Conservation (phyloP, 2,329 filamentous ascomycete species). For the Fusarium tupiense region DNA sequence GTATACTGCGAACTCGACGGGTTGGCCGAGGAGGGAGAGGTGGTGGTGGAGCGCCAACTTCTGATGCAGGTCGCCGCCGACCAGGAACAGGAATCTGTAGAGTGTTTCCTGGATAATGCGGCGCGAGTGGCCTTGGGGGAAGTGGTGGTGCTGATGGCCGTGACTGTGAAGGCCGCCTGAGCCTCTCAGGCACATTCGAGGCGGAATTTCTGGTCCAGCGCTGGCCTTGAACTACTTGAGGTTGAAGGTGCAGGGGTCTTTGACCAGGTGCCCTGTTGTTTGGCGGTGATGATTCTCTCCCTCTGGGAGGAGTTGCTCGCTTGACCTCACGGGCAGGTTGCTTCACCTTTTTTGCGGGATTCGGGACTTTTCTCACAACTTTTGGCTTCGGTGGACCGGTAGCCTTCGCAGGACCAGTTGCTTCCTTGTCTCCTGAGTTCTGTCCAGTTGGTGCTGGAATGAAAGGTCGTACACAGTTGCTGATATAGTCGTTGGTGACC, state of each 20-base stretch:
- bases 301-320: conserved; percentile 24
- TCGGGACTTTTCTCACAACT: conserved; percentile 27
- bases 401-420: background rate
- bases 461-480: conserved; percentile 50
- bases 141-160: conserved; percentile 23
- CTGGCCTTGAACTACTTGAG: conserved; percentile 5
- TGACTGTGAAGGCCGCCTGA: conserved; percentile 1
- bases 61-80: conserved; percentile 33
- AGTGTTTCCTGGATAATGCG: conserved; percentile 19
- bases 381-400: conserved; percentile 17
- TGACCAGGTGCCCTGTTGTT: conserved; percentile 19
- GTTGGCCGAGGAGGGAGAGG: conserved; percentile 42
- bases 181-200: conserved; percentile 4
- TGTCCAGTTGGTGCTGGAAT: conserved; percentile 43
- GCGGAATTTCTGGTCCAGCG: conserved; percentile 2
- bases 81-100: background rate
- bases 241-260: conserved; percentile 2
- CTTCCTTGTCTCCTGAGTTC: conserved; percentile 7
- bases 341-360: conserved; percentile 19
- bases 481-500: conserved; percentile 49
- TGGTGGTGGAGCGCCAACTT: conserved; percentile 36
- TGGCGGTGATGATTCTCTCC: conserved; percentile 40
- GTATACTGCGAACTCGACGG: conserved; percentile 42
- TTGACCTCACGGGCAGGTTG: conserved; percentile 28
- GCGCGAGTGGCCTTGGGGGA: conserved; percentile 28